phyloP scores from a whole-genome alignment of 2,329 filamentous ascomycete species.

The Cercospora zeae-maydis region DNA sequence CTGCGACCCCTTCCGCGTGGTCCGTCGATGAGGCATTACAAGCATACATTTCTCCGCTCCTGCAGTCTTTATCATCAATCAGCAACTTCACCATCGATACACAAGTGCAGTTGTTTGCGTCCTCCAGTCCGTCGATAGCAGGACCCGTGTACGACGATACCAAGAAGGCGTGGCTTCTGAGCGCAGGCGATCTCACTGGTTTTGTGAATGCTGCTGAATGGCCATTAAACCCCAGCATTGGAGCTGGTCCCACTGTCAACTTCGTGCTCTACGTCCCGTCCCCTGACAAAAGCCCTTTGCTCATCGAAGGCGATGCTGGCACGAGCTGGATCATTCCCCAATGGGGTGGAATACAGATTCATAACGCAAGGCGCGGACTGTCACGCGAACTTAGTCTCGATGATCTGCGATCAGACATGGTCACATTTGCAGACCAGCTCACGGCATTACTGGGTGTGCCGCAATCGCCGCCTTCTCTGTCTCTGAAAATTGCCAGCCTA shows the following conservation, averaged over 20 bases:
- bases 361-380: conserved; percentile 53
- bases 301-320: conserved; percentile 56
- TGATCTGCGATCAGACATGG: conserved; percentile 72
- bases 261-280: conserved; percentile 89
- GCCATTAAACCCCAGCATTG: conserved; percentile 92
- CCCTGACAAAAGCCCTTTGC: conserved; percentile 57
- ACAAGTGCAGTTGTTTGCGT: conserved; percentile 89
- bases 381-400: conserved; percentile 56
- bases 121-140: conserved; percentile 60
- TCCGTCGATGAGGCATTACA: conserved; percentile 79
- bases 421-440: conserved; percentile 87
- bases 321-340: conserved; percentile 93
- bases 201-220: conserved; percentile 98
- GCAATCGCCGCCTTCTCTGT: conserved; percentile 70
- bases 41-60: conserved; percentile 75
- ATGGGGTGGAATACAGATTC: conserved; percentile 77
- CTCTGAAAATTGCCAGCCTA: conserved; percentile 78
- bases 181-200: conserved; percentile 81
- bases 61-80: conserved; percentile 74
- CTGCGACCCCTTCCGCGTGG: conserved; percentile 77
- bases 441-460: conserved; percentile 84
- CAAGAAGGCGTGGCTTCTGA: conserved; percentile 63
- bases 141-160: conserved; percentile 53
- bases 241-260: conserved; percentile 88
- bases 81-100: conserved; percentile 96